Base-by-base conservation (phyloP, 1,139 yeast species). In the Taphrina confusa region DNA sequence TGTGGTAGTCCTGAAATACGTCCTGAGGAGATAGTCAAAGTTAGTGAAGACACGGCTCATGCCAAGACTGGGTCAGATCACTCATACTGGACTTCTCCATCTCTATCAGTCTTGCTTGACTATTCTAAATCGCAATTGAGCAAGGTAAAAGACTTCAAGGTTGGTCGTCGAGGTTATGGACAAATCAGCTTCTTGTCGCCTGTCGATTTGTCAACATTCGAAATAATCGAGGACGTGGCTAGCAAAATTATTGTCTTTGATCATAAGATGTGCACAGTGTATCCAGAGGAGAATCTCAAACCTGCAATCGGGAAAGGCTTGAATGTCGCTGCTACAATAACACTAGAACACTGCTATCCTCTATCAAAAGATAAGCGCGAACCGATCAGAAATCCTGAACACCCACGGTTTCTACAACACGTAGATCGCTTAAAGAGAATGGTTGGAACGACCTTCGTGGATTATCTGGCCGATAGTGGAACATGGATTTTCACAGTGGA, bases 151-250 rank as follows among this genome's bases (percentile, higher is more conserved):
- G 75, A 82, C 63, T 85, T 91, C 71, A 80, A 80, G 28, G 82
- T 94, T 62, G 98, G 98, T 2, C 84, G 95, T 65, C 80, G 80
- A 65, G 86, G 87, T 50, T 83, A 76, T 69, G 99, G 98, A 52
- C 76, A 79, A 61, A 80, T 92, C 57, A 85, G 84, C 69, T 94
- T 90, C 70, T 71, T 83, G 57, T 77, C 79, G 57, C 95, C 97
- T 0, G 95, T 92, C 46, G 97, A 92, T 72, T 77, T 92, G 64
- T 81, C 95, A 0, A 75, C 82, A 9, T 77, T 85, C 66, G 78
- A 83, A 60, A 75, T 79, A 65, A 72, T 86, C 66, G 77, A 82
- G 30, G 79, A 82, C 56, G 80, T 92, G 46, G 78, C 85, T 33
- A 92, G 92, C 18, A 80, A 80, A 22, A 71, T 87, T 40, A 79